A percentile compares a stretch with the other conserved stretches of the same genome.
phyloP scores from a whole-genome alignment of 495 filamentous ascomycete species.

The Chaetomidium leptoderma region DNA sequence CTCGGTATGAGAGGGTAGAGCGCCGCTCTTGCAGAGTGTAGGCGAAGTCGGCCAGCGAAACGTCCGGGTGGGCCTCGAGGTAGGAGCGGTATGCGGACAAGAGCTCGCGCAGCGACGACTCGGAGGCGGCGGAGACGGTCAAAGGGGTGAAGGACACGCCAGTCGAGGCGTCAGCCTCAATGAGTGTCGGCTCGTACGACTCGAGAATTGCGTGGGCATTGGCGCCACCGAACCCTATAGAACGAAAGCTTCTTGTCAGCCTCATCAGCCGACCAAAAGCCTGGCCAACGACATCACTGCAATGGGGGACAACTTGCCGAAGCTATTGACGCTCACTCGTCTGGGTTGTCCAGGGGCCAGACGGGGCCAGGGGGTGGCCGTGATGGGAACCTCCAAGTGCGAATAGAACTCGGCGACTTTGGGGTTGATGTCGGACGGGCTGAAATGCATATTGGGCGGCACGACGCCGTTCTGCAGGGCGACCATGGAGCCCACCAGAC shows the following conservation, averaged over 20 bases:
- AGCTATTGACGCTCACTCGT: not conserved
- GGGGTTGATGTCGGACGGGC: conserved; percentile 48
- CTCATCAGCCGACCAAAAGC: no score
- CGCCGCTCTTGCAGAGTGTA: not conserved
- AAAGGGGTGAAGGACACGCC: not conserved
- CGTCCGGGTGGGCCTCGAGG: not conserved
- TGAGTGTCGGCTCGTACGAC: not conserved
- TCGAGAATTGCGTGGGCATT: conserved; percentile 2
- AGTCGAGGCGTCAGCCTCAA: no score
- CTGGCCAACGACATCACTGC: no score
- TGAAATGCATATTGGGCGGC: conserved; percentile 41
- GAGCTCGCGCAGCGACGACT: not conserved
- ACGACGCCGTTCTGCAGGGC: conserved; percentile 50
- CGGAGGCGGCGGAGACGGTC: not conserved
- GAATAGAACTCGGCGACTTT: conserved; percentile 31
- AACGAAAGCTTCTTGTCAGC: not conserved
- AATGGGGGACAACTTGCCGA: not conserved
- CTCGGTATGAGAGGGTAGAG: not conserved
- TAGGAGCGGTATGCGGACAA: not conserved
- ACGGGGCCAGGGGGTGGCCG: conserved; percentile 31
- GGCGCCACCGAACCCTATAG: not conserved
- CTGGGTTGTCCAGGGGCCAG: not conserved
- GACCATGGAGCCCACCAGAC: conserved; percentile 48
- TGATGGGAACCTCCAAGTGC: conserved; percentile 29
- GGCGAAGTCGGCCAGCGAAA: not conserved